These are phyloP conservation scores for Alternaria viburni DNA, from an alignment of 2,329 filamentous ascomycete species.

Conservation along the genomic window DNA sequence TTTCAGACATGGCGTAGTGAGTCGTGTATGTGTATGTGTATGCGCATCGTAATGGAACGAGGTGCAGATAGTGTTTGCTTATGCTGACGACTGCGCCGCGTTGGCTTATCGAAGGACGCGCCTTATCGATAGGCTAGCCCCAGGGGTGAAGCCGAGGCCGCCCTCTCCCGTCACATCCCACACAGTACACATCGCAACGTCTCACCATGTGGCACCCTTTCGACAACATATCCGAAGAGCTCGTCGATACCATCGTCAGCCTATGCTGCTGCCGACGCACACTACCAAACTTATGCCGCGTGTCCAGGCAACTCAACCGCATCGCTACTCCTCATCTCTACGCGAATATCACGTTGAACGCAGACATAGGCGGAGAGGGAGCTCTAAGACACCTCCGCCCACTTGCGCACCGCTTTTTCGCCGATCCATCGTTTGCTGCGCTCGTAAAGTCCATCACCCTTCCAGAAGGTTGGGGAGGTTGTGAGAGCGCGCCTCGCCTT, in stretches of 20 bases:
- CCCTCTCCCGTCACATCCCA: background rate
- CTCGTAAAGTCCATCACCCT: background rate
- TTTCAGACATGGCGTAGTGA: constrained; percentile 2
- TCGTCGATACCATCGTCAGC: background rate
- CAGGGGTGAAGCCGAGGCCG: background rate
- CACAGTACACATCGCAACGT: background rate
- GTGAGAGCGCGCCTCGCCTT: background rate
- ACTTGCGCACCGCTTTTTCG: background rate
- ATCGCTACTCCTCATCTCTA: background rate
- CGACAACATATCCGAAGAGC: background rate
- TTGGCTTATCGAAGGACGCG: background rate
- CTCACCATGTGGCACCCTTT: background rate
- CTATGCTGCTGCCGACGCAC: background rate
- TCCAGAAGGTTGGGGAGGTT: background rate
- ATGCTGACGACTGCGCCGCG: background rate
- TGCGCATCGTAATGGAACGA: background rate
- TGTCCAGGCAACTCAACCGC: background rate
- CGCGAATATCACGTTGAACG: background rate
- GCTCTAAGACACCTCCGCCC: background rate
- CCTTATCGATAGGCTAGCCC: background rate
- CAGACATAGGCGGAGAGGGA: background rate
- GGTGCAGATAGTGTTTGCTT: background rate
- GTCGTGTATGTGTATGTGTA: background rate
- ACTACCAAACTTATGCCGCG: background rate
- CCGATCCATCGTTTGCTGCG: background rate